phyloP scores from a whole-genome alignment of 192 early-diverging fungal species.

The Geranomyces variabilis region DNA sequence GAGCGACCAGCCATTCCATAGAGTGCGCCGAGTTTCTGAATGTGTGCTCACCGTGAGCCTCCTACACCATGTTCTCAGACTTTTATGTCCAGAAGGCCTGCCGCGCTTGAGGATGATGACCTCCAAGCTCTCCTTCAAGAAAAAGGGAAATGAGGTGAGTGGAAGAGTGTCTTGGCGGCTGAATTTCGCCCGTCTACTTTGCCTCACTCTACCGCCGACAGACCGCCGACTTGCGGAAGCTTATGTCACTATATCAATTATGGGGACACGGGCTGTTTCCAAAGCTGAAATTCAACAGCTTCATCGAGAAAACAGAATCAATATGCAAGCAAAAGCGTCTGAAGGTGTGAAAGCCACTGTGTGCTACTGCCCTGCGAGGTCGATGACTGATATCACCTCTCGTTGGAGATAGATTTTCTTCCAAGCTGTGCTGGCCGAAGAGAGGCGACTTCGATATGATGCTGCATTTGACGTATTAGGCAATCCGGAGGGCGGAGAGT shows the following conservation, averaged over 20 bases:
- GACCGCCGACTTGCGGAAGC: slow-evolving; percentile 38
- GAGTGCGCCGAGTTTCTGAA: background rate
- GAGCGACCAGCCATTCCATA: background rate
- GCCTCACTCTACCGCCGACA: slow-evolving; percentile 1
- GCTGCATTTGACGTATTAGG: background rate
- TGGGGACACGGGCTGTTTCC: slow-evolving; percentile 47
- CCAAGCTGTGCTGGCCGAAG: slow-evolving; percentile 12
- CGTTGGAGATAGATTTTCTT: slow-evolving; percentile 26
- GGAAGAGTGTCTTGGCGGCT: no score
- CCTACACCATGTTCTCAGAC: no score
- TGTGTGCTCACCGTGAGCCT: slow-evolving; percentile 6
- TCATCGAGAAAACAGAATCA: slow-evolving; percentile 41
- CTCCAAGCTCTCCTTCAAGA: slow-evolving; percentile 35
- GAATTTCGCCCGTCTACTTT: background rate
- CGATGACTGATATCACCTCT: background rate
- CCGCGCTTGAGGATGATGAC: slow-evolving; percentile 25
- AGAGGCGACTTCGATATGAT: slow-evolving; percentile 1
- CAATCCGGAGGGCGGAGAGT: no score
- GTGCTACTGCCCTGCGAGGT: background rate
- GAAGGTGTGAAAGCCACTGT: slow-evolving; percentile 22
- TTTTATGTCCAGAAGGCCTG: slow-evolving; percentile 36
- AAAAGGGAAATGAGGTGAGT: slow-evolving; percentile 44
- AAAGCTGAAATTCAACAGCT: slow-evolving; percentile 39
- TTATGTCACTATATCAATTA: slow-evolving; percentile 45
- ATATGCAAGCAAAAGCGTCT: slow-evolving; percentile 36